Evolutionary conservation across 1,284 basidiomycete species (phyloP), one percentile per base, ranked within the genome.

Genomic region (Cryptococcus hybrid): DNA sequence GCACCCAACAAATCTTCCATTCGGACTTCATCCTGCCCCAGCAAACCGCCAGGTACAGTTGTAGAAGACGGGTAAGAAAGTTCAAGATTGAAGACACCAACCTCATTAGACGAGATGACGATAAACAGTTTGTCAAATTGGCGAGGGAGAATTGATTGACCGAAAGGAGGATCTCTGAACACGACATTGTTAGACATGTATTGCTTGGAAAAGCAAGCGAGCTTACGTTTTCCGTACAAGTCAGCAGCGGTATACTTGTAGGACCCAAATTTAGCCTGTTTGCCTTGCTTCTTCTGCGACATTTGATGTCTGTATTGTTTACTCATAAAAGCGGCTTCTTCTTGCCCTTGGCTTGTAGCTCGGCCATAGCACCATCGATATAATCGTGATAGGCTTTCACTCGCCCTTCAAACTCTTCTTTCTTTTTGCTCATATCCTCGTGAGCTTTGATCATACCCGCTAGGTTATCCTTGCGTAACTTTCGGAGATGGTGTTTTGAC

Each of bases 341-440:
- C 82, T 93, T 96, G 89, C 90, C 89, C 80, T 95, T 93, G 67
- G 89, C 87, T 75, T 98, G 95, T 88, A 99, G 92, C 3, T 91
- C 93, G 54, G 87, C 87, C 92, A 98, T 97, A 1, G 89, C 86
- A 49, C 86, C 84, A 73, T 97, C 91, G 58, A 97, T 92, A 69
- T 96, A 97, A 70, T 84, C 85, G 75, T 97, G 87, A 75, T 98
- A 99, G 69, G 86, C 89, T 57, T 89, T 83, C 70, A 97, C 92
- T 77, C 96, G 92, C 70, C 94, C 92, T 70, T 93, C 88, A 66
- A 92, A 88, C 68, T 88, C 86, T 54, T 84, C 85, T 82, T 95
- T 95, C 76, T 95, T 91, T 68, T 92, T 88, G 12, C 82, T 84
- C 46, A 98, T 82, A 71, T 94, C 88, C 43, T 83, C 82, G 52